A percentile compares a stretch with the other conserved stretches of the same genome.
Evolutionary conservation across 2,329 filamentous ascomycete genomes (phyloP).

Genomic region (Apiospora aurea): DNA sequence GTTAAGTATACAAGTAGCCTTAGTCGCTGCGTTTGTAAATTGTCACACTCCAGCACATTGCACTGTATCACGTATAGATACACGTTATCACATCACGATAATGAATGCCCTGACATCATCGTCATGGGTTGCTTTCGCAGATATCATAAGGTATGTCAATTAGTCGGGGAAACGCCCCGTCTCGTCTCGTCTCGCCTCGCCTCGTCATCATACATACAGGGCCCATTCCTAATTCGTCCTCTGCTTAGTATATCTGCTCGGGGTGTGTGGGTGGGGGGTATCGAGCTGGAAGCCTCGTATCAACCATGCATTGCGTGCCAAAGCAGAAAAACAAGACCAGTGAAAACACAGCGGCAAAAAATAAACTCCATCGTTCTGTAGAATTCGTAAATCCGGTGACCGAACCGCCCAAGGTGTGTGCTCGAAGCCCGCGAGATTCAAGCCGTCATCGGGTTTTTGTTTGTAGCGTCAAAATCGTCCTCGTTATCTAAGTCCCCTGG

Average conservation of each 20-base stretch:
- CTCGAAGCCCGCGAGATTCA: constrained; percentile 46
- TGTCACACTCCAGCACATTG: neutral
- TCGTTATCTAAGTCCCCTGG: constrained; percentile 34
- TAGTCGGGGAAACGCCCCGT: constrained; percentile 55
- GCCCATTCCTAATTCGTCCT: constrained; percentile 32
- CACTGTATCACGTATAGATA: neutral
- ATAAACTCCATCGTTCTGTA: constrained; percentile 39
- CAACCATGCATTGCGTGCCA: constrained; percentile 39
- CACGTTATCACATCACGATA: neutral
- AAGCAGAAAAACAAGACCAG: constrained; percentile 43
- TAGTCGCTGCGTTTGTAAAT: neutral
- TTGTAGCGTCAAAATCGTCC: constrained; percentile 30
- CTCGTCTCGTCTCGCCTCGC: constrained; percentile 53
- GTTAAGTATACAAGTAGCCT: neutral
- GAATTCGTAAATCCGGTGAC: constrained; percentile 42
- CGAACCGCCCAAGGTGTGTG: constrained; percentile 35
- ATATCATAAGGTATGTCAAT: constrained; percentile 47
- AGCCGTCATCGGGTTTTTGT: constrained; percentile 33
- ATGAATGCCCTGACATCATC: neutral
- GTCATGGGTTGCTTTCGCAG: neutral
- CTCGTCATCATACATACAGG: constrained; percentile 55
- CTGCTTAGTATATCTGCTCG: constrained; percentile 27
- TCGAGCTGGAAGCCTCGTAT: constrained; percentile 35
- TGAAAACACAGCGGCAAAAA: constrained; percentile 41
- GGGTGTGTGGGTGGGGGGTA: constrained; percentile 27